Conservation (phyloP, 23 red algal genomes). For the Chondrus crispus region DNA sequence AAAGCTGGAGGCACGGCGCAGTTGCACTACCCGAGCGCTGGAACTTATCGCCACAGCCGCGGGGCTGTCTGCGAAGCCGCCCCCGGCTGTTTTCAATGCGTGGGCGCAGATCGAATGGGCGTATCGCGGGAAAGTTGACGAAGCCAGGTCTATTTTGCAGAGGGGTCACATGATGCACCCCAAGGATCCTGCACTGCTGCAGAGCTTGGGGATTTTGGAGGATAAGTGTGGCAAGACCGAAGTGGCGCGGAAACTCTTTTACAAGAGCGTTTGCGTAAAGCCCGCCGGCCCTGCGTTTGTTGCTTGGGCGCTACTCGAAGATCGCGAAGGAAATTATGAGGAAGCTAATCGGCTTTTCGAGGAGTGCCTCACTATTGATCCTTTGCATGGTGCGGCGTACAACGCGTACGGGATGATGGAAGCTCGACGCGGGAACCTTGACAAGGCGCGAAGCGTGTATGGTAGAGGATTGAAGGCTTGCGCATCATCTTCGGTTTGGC, state of each 20-base stretch:
- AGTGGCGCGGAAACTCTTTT: slow-evolving; percentile 62
- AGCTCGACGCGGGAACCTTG: slow-evolving; percentile 49
- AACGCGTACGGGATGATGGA: slow-evolving; percentile 95
- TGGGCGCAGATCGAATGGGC: slow-evolving; percentile 89
- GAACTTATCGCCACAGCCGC: slow-evolving; percentile 66
- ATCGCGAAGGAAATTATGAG: slow-evolving; percentile 33
- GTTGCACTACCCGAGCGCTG: slow-evolving; percentile 42
- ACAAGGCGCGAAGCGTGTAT: slow-evolving; percentile 66
- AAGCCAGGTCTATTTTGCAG: slow-evolving; percentile 60
- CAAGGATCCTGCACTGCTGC: slow-evolving; percentile 54
- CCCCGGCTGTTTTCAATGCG: slow-evolving; percentile 63
- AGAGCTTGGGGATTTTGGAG: slow-evolving; percentile 77
- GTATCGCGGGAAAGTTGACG: slow-evolving; percentile 29
- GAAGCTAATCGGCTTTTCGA: slow-evolving; percentile 80
- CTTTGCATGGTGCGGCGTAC: slow-evolving; percentile 87
- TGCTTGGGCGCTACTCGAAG: slow-evolving; percentile 94
- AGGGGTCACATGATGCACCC: slow-evolving; percentile 48
- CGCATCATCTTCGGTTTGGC: slow-evolving; percentile 75
- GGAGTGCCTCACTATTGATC: slow-evolving; percentile 64
- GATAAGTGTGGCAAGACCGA: slow-evolving; percentile 56
- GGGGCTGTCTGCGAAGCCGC: slow-evolving; percentile 19
- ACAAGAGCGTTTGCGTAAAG: slow-evolving; percentile 43
- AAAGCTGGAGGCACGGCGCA: slow-evolving; percentile 65
- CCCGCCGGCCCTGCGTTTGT: slow-evolving; percentile 88
- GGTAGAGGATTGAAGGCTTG: slow-evolving; percentile 50